Base-by-base conservation (phyloP, 2,329 filamentous ascomycete genomes). In the Xylaria arbuscula region DNA sequence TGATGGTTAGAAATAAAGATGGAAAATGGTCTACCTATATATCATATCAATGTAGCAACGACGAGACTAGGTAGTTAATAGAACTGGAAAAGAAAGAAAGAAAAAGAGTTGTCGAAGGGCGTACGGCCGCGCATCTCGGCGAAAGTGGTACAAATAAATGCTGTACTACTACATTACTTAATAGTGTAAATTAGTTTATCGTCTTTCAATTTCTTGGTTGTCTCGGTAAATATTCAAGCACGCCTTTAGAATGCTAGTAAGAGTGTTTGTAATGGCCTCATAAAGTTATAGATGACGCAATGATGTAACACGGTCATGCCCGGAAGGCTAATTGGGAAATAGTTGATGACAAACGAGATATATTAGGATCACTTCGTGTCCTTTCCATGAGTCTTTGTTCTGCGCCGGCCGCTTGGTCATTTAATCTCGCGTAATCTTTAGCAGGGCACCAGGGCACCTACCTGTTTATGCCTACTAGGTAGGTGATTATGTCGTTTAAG, bases 281-380 rank as follows among this genome's bases (percentile, higher is more conserved):
- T 75, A 24, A 66, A 55, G 64, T 57, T 24, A 38, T 50, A 66
- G 66, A 76, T 76, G 73, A 71, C 72, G 73, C 72, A 24, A 68
- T 70, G 45, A 64, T 54, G 54, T 66, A 71, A 66, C 69, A 62
- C 24, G 60, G 32, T 67, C 64, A 61, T 64, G 62, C 59, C 28
- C 53, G 67, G 70, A 42, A 36, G n/a, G 66, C 69, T 67, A 71
- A 72, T 68, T 69, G 56, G 34, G 17, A 53, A 58, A 60, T 7
- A n/a, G 38, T 24, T 47, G 65, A 70, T 68, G 65, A 70, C 68
- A 67, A 70, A 59, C 54, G 24, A n/a, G n/a, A 40, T 10, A 17
- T 47, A 10, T 42, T 42, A 54, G 13, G 28, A 13, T 17, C 42
- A 0, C 22, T 45, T 68, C 61, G 13, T 55, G 24, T n/a, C 34